Evolutionary conservation across 2,329 filamentous ascomycete genomes (phyloP), one percentile per base, ranked within the genome.

Genomic region (Annulohypoxylon truncatum): DNA sequence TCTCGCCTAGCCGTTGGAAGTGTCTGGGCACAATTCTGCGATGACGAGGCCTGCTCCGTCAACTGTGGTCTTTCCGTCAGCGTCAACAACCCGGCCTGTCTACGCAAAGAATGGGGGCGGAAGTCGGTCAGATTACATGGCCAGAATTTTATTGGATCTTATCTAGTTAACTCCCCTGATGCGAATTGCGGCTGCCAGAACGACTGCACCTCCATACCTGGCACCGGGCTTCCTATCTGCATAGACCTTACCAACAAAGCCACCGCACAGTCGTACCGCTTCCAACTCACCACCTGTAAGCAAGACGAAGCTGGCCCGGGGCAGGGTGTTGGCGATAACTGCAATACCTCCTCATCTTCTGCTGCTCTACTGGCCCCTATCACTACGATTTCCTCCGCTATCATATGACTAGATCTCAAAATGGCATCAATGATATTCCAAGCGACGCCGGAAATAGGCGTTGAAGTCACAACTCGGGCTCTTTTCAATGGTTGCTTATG

Each of bases 1-100:
- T 15, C 26, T 1, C 46, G 13, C 46, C 29, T 42, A 7, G 48
- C 28, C 50, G 13, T 56, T 5, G 47, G 38, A 18, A 56, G 12
- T n/a, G 46, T 61, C 24, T 69, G 67, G 67, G 57, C 48, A 3
- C 64, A 65, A 29, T 69, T 69, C 61, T 69, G 67, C 58, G 61
- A 67, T 46, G 67, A 69, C 40, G 29, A 24, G 1, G 44, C n/a
- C 6, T 69, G 67, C 33, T 40, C 42, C 12, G 26, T 44, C 20
- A 69, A 69, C 54, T 69, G 67, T 53, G 67, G 67, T 8, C 7
- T 35, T 0, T 53, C 64, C 2, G 46, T 69, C 9, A 44, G 35
- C 38, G 40, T 64, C 29, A 55, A 28, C 22, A 56, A 69, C 28
- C 53, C 67, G 8, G 24, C 12, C 0, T 69, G 67, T 9, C 22